Percentiles rank a stretch among this genome's conserved stretches.
Evolutionary conservation across 176 grass and related monocot genomes (phyloP).

Genomic region (Bothriochloa decipiens): DNA sequence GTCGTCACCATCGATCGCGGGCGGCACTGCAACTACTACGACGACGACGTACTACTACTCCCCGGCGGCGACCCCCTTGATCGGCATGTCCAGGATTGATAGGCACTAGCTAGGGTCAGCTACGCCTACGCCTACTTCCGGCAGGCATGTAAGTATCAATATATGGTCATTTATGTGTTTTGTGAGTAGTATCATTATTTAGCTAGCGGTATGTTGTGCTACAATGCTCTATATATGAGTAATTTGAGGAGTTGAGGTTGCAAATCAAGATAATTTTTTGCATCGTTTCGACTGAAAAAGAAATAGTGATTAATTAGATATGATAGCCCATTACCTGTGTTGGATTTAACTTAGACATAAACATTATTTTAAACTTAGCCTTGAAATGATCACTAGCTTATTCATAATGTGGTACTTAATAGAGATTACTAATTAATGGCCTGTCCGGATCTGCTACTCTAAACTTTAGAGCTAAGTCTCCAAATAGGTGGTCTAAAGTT

Average conservation of each 20-base stretch:
- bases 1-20: neutral
- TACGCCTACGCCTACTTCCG: neutral
- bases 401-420: neutral
- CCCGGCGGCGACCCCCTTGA: slow-evolving; percentile 45
- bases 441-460: too few relatives aligned
- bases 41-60: slow-evolving; percentile 48
- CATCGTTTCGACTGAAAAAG: neutral
- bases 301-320: neutral
- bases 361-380: neutral
- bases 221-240: neutral
- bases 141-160: neutral
- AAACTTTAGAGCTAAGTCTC: too few relatives aligned
- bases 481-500: too few relatives aligned
- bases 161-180: neutral
- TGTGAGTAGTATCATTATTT: neutral
- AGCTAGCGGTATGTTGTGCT: neutral
- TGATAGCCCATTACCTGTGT: neutral
- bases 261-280: neutral
- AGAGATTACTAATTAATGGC: neutral
- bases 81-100: slow-evolving; percentile 50
- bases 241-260: neutral
- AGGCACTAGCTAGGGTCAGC: slow-evolving; percentile 45
- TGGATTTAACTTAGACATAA: neutral
- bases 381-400: neutral
- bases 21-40: neutral